Base-by-base conservation (phyloP, 257 asterid genomes). In the Nicotiana benthamiana region DNA sequence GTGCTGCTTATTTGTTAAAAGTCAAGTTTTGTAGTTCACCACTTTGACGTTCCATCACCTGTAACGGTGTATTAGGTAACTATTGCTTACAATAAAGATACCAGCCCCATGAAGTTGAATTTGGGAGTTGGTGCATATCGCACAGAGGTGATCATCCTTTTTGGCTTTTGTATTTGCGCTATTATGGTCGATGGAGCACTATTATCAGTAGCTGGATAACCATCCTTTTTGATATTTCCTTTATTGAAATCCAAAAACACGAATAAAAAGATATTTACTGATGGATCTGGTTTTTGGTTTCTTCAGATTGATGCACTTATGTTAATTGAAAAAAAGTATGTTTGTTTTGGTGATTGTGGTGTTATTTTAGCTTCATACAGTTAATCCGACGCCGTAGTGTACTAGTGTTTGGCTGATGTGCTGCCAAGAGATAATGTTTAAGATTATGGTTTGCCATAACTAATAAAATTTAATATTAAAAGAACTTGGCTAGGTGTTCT, bases 41-140 rank as follows among this genome's bases (percentile, higher is more conserved):
- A n/a, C n/a, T n/a, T n/a, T n/a, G n/a, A n/a, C n/a, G n/a, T n/a
- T n/a, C n/a, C n/a, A n/a, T n/a, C n/a, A n/a, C n/a, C n/a, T n/a
- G n/a, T n/a, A n/a, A n/a, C n/a, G n/a, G n/a, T n/a, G n/a, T 5
- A 54, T 75, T 83, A 95, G 99, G 99, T 95, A 57, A 95, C 99
- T 81, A 96, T 95, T 78, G 99, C 97, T 13, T 93, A 90, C 81
- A 93, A 93, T 82, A 95, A 93, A 72, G 99, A 95, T 53, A 90
- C 94, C 0, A 92, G 97, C 90, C 97, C 97, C 0, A 86, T 87
- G 86, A 95, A 93, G 90, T 81, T 95, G 92, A 95, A 95, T 83
- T 86, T 28, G 4, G 32, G 32, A 28, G 32, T 28, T 28, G 32
- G 32, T 28, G 32, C 32, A 28, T 28, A 28, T 95, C 87, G 99